Base-by-base conservation (phyloP, 345 rosid species). In the Rhodamnia rubescens region DNA sequence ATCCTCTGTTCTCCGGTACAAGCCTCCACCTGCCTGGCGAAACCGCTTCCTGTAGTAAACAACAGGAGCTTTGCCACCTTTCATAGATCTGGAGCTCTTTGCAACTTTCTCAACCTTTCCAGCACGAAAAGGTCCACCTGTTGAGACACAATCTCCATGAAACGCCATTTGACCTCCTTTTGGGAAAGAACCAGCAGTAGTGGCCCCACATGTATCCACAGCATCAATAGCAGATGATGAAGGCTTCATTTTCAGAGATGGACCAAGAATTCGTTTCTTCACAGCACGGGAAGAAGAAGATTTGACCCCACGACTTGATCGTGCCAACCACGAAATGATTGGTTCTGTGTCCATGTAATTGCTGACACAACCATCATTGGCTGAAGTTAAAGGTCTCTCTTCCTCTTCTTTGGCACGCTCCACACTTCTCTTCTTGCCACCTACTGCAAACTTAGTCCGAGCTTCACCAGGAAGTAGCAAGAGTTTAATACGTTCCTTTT, bases 251-350 rank as follows among this genome's bases (percentile, higher is more conserved):
- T 69, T 82, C 21, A 24, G 80, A 51, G 90, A 85, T 47, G 22
- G 69, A 83, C 81, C 90, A 75, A 93, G 86, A 82, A 82, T 88
- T 86, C 87, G 92, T 86, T 92, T 95, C 90, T 93, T 92, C 74
- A 85, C 82, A 86, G 92, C 90, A 87, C 57, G 90, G 50, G 82
- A 85, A 81, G 95, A 90, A 52, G 95, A 91, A 85, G 98, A 90
- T 89, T 94, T 94, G 85, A 69, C 80, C 13, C 80, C 80, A 18
- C 80, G 80, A 69, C 26, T 69, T 36, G 98, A 90, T 84, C 95
- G 93, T 56, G 98, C 89, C 93, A 97, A 85, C 99, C 98, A 97
- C 0, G 98, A 93, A 88, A 95, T 97, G 85, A 97, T 97, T 61
- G 98, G 99, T 85, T 92, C 96, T 15, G 99, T 93, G 85, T 97